Evolutionary conservation across 2,329 filamentous ascomycete genomes (phyloP).

Genomic region (Fusarium lyarnte): DNA sequence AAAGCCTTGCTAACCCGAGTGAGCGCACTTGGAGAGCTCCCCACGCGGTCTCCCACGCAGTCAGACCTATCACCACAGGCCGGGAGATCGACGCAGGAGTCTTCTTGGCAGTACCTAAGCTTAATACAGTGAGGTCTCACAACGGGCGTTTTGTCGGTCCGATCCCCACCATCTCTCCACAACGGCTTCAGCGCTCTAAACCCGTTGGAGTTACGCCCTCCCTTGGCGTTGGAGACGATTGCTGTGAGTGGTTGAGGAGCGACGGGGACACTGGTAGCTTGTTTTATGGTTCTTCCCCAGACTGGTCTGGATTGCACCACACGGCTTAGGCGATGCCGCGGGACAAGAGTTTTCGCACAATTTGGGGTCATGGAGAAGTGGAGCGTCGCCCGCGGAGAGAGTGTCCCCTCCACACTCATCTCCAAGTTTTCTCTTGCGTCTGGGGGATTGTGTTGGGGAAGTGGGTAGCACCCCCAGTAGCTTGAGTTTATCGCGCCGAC

Average conservation of each 20-base stretch:
- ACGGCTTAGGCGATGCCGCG: conserved; percentile 15
- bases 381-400: background rate
- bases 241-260: background rate
- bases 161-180: conserved; percentile 21
- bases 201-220: background rate
- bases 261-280: conserved; percentile 6
- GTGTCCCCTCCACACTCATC: conserved; percentile 9
- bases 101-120: conserved; percentile 14
- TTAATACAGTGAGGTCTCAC: conserved; percentile 8
- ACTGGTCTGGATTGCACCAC: conserved; percentile 12
- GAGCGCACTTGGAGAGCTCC: background rate
- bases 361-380: conserved; percentile 22
- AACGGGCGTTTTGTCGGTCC: conserved; percentile 29
- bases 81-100: conserved; percentile 13
- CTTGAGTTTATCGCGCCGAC: conserved; percentile 2
- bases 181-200: background rate
- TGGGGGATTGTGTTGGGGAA: conserved; percentile 33
- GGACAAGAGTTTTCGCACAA: conserved; percentile 4
- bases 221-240: background rate
- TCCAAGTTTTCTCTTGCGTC: conserved; percentile 8
- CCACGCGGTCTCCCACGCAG: background rate
- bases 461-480: conserved; percentile 4
- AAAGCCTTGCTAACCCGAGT: background rate
- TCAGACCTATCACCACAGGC: background rate
- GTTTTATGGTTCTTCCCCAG: conserved; percentile 37